Evolutionary conservation across 306 rosid species (phyloP).

Genomic region (Quillaja saponaria): DNA sequence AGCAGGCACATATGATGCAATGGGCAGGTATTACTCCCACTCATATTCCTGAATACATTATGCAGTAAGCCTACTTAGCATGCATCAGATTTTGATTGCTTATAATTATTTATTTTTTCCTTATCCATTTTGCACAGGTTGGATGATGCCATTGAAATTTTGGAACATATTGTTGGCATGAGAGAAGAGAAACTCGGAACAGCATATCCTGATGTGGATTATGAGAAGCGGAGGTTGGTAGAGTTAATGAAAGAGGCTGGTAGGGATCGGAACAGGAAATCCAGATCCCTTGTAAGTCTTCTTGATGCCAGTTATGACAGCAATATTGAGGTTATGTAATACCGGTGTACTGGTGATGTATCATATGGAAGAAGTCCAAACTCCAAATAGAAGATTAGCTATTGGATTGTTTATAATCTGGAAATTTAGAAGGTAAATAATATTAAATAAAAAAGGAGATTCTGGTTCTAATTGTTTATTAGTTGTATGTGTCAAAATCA

Average conservation of each 20-base stretch:
- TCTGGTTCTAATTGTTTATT: constrained; percentile 38
- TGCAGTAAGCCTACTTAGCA: constrained; percentile 3
- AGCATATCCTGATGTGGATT: constrained; percentile 75
- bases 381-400: constrained; percentile 22
- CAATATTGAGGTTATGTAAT: constrained; percentile 55
- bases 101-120: constrained; percentile 20
- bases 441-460: constrained; percentile 36
- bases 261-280: constrained; percentile 55
- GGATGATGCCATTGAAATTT: constrained; percentile 77
- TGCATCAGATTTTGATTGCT: constrained; percentile 15
- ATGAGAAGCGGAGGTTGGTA: constrained; percentile 75
- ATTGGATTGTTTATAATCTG: constrained; percentile 38
- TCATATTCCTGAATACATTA: background rate
- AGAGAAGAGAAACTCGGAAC: constrained; percentile 92
- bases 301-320: constrained; percentile 46
- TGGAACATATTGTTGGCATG: constrained; percentile 77
- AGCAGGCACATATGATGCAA: constrained; percentile 88
- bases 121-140: constrained; percentile 46
- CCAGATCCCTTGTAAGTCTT: constrained; percentile 68
- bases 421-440: constrained; percentile 27
- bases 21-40: constrained; percentile 67
- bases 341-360: constrained; percentile 23
- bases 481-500: constrained; percentile 28
- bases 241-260: constrained; percentile 81
- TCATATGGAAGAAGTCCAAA: constrained; percentile 28